Base-by-base conservation (phyloP, 2,329 filamentous ascomycete genomes). In the Domatiomyces catenatus region DNA sequence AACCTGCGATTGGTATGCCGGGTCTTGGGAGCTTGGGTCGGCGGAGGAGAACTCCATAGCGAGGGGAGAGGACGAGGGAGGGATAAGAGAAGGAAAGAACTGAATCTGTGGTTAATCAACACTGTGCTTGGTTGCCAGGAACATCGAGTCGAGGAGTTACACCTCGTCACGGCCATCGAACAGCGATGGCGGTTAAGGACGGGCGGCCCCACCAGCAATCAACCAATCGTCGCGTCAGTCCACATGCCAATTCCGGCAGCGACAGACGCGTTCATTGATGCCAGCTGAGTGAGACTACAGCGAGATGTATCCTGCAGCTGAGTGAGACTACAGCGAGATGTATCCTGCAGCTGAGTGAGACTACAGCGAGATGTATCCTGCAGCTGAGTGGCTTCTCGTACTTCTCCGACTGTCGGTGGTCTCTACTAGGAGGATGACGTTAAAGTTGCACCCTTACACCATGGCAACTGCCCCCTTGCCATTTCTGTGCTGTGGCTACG, bases 1-100 rank as follows among this genome's bases (percentile, higher is more conserved):
- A 36, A 59, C 52, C 45, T 60, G 57, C 18, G 58, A 55, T 46
- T 45, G 56, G 56, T 59, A 60, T n/a, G 57, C 52, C 48, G 50
- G 50, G 45, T 60, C 58, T 17, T 32, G 12, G 32, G 47, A 19
- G 36, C n/a, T 26, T n/a, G 52, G 49, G 2, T 50, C 39, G 18
- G 45, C 24, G 3, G 46, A 44, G 15, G 46, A 26, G 18, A 36
- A 32, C 24, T 54, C 52, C 52, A 54, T 54, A 8, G 22, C 32
- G 48, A 50, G 10, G 19, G 43, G 2, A 26, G 22, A 22, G 8
- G 22, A 28, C n/a, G 42, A 20, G 28, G 8, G 26, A 24, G 12
- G 18, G 15, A 24, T 8, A 18, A 45, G 18, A 1, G 5, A 15
- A n/a, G n/a, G n/a, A 19, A 24, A 15, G 19, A 45, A 32, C 1